These are phyloP conservation scores for Protomyces lactucae-debilis DNA, from an alignment of 1,139 yeast genomes.

Conservation along the genomic window DNA sequence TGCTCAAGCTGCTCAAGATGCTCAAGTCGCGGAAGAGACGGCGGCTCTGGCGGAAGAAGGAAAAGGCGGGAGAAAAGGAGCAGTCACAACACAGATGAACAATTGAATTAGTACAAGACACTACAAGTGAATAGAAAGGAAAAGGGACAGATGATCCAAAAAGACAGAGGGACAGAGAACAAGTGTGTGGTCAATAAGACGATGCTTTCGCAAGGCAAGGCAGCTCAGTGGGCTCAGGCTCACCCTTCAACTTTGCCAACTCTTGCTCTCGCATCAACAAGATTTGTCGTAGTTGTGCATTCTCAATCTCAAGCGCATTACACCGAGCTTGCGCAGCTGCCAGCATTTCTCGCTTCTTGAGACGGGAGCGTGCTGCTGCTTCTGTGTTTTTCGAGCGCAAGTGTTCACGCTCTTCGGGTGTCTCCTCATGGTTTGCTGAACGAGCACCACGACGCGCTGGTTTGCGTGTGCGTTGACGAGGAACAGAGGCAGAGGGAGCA, in stretches of 20 bases:
- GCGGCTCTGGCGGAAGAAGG: neutral
- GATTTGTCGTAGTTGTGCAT: neutral
- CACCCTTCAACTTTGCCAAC: neutral
- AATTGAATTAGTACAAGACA: no score
- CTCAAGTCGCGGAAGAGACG: neutral
- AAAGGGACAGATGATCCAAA: no score
- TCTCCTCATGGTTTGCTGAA: constrained; percentile 39
- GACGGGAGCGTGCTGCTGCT: constrained; percentile 94
- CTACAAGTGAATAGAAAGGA: no score
- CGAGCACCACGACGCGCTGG: no score
- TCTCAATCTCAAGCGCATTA: constrained; percentile 61
- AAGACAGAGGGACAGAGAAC: no score
- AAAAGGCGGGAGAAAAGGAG: neutral
- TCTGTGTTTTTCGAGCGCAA: constrained; percentile 87
- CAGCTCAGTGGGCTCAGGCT: neutral
- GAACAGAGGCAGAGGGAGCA: no score
- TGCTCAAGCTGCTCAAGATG: neutral
- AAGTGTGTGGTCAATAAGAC: no score
- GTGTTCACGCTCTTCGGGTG: constrained; percentile 50
- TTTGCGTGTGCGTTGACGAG: no score
- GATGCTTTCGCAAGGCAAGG: neutral
- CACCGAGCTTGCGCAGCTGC: neutral
- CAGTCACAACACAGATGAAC: no score
- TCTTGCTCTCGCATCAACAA: neutral
- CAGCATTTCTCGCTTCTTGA: constrained; percentile 59